Conservation (phyloP, 2,329 filamentous ascomycete species). For the Akanthomyces uredinophilus region DNA sequence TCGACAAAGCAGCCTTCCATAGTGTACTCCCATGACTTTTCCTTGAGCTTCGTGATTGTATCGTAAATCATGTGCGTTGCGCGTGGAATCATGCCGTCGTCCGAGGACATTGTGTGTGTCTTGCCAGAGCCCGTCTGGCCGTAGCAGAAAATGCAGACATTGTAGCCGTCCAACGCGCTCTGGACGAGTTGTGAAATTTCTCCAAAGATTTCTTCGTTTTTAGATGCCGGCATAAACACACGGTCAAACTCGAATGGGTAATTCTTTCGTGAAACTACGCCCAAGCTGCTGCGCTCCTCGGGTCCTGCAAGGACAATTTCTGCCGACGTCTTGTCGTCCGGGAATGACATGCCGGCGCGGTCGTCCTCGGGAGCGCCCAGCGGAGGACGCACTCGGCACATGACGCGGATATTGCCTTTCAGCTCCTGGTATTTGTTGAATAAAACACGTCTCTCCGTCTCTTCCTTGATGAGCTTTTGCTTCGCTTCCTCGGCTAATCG, state of each 20-base stretch:
- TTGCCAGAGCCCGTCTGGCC: slow-evolving; percentile 75
- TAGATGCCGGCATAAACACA: slow-evolving; percentile 72
- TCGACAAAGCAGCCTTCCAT: slow-evolving; percentile 96
- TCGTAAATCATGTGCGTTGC: slow-evolving; percentile 92
- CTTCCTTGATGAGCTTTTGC: slow-evolving; percentile 83
- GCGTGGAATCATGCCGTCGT: slow-evolving; percentile 90
- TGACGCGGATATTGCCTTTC: slow-evolving; percentile 97
- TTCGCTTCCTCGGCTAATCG: slow-evolving; percentile 63
- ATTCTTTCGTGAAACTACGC: slow-evolving; percentile 68
- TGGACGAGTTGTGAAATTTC: slow-evolving; percentile 97
- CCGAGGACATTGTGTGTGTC: slow-evolving; percentile 89
- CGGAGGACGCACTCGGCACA: slow-evolving; percentile 86
- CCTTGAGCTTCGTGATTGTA: slow-evolving; percentile 74
- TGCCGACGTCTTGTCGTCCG: slow-evolving; percentile 77
- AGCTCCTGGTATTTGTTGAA: slow-evolving; percentile 98
- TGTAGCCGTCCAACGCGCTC: slow-evolving; percentile 93
- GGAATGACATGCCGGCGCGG: slow-evolving; percentile 71
- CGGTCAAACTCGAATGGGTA: slow-evolving; percentile 89
- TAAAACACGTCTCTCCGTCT: slow-evolving; percentile 81
- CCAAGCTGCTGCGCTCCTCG: slow-evolving; percentile 78
- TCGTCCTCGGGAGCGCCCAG: slow-evolving; percentile 55
- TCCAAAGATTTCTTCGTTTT: slow-evolving; percentile 85
- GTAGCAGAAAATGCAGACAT: slow-evolving; percentile 98
- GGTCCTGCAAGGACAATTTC: slow-evolving; percentile 81
- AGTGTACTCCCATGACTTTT: slow-evolving; percentile 89